A percentile compares a stretch with the other conserved stretches of the same genome.
Evolutionary conservation across 2,329 filamentous ascomycete species (phyloP).

Genomic region (Fusarium penzigii): DNA sequence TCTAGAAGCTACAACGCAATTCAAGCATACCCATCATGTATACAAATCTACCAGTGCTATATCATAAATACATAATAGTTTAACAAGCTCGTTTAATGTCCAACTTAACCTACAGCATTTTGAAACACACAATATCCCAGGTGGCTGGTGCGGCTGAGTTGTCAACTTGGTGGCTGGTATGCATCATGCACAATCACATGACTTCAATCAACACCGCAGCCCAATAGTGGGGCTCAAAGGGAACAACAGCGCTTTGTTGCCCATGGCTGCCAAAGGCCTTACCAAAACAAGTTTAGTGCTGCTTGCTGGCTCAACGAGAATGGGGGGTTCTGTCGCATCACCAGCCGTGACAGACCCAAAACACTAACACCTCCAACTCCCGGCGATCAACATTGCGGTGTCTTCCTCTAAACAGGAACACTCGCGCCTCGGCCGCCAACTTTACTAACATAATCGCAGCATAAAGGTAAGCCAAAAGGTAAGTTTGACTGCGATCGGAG

Average conservation of each 20-base stretch:
- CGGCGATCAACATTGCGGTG: slow-evolving; percentile 28
- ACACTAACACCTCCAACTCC: slow-evolving; percentile 27
- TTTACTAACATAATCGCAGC: slow-evolving; percentile 26
- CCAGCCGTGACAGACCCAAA: slow-evolving; percentile 30
- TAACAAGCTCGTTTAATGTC: not conserved
- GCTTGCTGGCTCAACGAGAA: slow-evolving; percentile 27
- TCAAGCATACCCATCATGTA: too few relatives aligned
- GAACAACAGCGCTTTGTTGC: slow-evolving; percentile 30
- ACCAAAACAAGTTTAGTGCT: slow-evolving; percentile 23
- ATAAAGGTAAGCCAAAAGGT: slow-evolving; percentile 20
- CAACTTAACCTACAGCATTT: not conserved
- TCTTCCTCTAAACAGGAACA: slow-evolving; percentile 25
- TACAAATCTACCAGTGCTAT: not conserved
- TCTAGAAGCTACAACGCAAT: too few relatives aligned
- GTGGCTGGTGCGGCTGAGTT: not conserved
- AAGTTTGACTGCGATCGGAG: slow-evolving; percentile 18
- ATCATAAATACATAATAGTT: not conserved
- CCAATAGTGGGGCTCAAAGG: slow-evolving; percentile 24
- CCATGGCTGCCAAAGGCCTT: slow-evolving; percentile 33
- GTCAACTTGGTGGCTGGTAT: not conserved
- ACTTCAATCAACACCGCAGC: not conserved
- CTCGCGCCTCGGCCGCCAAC: slow-evolving; percentile 30
- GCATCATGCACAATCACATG: slow-evolving; percentile 17
- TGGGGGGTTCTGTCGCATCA: slow-evolving; percentile 33
- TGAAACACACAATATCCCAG: not conserved